Evolutionary conservation across 1,284 basidiomycete genomes (phyloP).

Genomic region (Trichosporon sp.): DNA sequence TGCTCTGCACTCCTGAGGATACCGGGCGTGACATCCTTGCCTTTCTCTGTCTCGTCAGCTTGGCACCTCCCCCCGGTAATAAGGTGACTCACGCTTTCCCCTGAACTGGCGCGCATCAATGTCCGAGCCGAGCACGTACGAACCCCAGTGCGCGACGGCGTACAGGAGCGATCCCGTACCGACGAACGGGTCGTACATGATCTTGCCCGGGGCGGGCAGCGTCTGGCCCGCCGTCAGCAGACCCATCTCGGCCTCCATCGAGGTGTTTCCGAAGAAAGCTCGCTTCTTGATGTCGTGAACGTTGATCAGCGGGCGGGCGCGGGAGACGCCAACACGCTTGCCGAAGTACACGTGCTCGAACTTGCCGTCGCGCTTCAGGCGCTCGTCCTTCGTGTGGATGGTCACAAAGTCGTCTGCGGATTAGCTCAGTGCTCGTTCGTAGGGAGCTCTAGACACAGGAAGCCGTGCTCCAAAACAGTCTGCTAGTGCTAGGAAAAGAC

Average conservation of each 20-base stretch:
- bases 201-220: slow-evolving; percentile 78
- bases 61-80: too few species aligned
- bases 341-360: slow-evolving; percentile 77
- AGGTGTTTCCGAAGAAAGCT: slow-evolving; percentile 90
- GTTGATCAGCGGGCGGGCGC: slow-evolving; percentile 68
- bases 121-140: slow-evolving; percentile 85
- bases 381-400: slow-evolving; percentile 36
- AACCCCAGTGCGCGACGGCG: slow-evolving; percentile 79
- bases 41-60: slow-evolving; percentile 51
- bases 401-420: slow-evolving; percentile 41
- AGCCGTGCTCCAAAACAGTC: too few species aligned
- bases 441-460: neutral
- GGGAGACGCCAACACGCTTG: slow-evolving; percentile 75
- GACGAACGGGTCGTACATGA: slow-evolving; percentile 94
- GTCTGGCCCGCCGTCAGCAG: slow-evolving; percentile 96
- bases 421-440: neutral
- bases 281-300: slow-evolving; percentile 88
- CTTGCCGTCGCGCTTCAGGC: slow-evolving; percentile 63
- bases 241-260: slow-evolving; percentile 96
- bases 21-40: slow-evolving; percentile 61
- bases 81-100: slow-evolving; percentile 67
- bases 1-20: slow-evolving; percentile 79
- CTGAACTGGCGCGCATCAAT: slow-evolving; percentile 97
- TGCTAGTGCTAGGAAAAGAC: neutral
- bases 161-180: slow-evolving; percentile 97